A percentile compares a stretch with the other conserved stretches of the same genome.
phyloP scores from a whole-genome alignment of 164 flowering plant species.

The Aristolochia californica region DNA sequence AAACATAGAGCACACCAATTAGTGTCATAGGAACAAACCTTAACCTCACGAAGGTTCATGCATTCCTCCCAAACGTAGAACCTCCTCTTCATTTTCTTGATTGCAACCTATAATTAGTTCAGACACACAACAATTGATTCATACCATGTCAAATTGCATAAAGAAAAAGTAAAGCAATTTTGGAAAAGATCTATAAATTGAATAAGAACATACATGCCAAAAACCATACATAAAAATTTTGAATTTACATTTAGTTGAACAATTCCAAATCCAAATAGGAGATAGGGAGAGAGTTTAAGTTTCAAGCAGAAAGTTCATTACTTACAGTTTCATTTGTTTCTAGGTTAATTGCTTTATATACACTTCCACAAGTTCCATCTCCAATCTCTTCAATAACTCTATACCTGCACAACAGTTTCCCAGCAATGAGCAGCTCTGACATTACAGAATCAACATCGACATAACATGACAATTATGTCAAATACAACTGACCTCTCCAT shows the following conservation, averaged over 20 bases:
- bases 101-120: constrained; percentile 55
- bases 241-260: no score
- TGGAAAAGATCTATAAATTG: not conserved
- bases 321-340: constrained; percentile 72
- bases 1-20: no score
- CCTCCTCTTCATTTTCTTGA: constrained; percentile 90
- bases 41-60: constrained; percentile 68
- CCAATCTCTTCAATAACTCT: constrained; percentile 70
- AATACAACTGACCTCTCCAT: constrained; percentile 56
- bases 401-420: constrained; percentile 34
- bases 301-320: not conserved
- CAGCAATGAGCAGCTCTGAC: constrained; percentile 6
- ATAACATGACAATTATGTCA: not conserved
- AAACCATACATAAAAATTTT: no score
- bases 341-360: constrained; percentile 58
- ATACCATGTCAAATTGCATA: not conserved
- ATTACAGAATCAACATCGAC: not conserved
- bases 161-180: not conserved
- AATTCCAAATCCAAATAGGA: no score
- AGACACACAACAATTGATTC: not conserved
- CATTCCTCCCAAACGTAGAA: constrained; percentile 83
- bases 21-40: constrained; percentile 27
- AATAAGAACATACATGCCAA: not conserved
- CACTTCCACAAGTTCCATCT: constrained; percentile 89
- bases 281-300: no score